A percentile compares a stretch with the other conserved stretches of the same genome.
phyloP scores from a whole-genome alignment of 2,329 filamentous ascomycete genomes.

The Phialophora expanda region DNA sequence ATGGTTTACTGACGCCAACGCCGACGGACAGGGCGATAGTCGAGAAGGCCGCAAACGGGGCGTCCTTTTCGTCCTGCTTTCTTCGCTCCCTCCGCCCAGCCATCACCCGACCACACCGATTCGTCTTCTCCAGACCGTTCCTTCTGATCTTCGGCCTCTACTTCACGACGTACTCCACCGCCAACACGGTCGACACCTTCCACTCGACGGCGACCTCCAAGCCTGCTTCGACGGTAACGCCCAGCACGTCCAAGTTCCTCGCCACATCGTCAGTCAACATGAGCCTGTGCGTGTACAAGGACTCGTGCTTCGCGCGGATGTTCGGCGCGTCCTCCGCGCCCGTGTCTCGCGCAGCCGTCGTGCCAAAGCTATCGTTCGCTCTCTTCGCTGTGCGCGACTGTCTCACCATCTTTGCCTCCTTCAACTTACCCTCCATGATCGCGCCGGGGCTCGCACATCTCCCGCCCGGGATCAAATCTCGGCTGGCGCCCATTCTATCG shows the following conservation, averaged over 20 bases:
- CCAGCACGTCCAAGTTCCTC: constrained; percentile 79
- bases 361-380: constrained; percentile 69
- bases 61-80: constrained; percentile 50
- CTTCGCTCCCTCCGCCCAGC: constrained; percentile 49
- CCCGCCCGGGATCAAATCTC: constrained; percentile 54
- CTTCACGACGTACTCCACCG: constrained; percentile 85
- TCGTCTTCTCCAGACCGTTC: constrained; percentile 56
- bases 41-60: constrained; percentile 53
- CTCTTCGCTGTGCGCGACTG: constrained; percentile 81
- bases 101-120: constrained; percentile 48
- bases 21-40: constrained; percentile 52
- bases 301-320: constrained; percentile 78
- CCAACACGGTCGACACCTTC: constrained; percentile 83
- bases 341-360: constrained; percentile 51
- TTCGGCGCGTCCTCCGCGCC: constrained; percentile 56
- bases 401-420: constrained; percentile 85
- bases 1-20: not conserved
- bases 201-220: constrained; percentile 66
- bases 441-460: constrained; percentile 72
- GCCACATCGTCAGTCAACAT: constrained; percentile 83
- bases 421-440: constrained; percentile 83
- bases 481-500: constrained; percentile 48
- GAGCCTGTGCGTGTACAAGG: constrained; percentile 79
- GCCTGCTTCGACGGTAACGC: constrained; percentile 68
- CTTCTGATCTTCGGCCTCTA: constrained; percentile 68